phyloP scores from a whole-genome alignment of 371 early-diverging fungal genomes.

The Haplosporangium sp. region DNA sequence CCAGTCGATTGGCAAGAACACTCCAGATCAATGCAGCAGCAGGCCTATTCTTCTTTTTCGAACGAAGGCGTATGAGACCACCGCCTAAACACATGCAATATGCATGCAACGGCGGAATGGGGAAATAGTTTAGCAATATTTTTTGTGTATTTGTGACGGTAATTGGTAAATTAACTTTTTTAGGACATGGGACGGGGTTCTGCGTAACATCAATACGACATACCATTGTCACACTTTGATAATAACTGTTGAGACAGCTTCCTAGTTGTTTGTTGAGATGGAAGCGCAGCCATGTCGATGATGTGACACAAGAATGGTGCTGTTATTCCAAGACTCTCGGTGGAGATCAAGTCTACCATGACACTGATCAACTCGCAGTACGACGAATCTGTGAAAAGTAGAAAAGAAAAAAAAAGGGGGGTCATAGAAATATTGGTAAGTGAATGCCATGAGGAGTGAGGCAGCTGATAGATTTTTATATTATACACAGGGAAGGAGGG shows the following conservation, averaged over 20 bases:
- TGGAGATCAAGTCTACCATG: slow-evolving; percentile 51
- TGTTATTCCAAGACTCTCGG: slow-evolving; percentile 63
- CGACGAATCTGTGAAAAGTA: slow-evolving; percentile 34
- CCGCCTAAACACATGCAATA: slow-evolving; percentile 13
- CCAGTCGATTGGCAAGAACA: slow-evolving; percentile 47
- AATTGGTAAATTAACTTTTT: too few relatives aligned
- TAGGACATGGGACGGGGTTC: neutral
- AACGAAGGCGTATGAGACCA: slow-evolving; percentile 41
- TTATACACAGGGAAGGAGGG: neutral
- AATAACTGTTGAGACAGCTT: slow-evolving; percentile 46
- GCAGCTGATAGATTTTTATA: neutral
- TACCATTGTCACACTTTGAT: slow-evolving; percentile 50
- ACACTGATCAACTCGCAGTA: slow-evolving; percentile 52
- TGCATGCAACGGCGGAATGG: neutral
- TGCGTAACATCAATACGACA: neutral
- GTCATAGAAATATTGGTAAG: neutral
- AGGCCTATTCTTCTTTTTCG: slow-evolving; percentile 41
- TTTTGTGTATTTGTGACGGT: too few relatives aligned
- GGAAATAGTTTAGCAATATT: too few relatives aligned
- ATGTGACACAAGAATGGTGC: slow-evolving; percentile 70
- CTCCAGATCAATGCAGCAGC: slow-evolving; percentile 54
- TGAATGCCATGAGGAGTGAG: neutral
- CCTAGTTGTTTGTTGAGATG: slow-evolving; percentile 59
- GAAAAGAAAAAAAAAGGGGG: slow-evolving; percentile 3
- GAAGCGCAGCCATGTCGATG: slow-evolving; percentile 66